Base-by-base conservation (phyloP, 148 eudicot species). In the Rhododendron ferrugineum region DNA sequence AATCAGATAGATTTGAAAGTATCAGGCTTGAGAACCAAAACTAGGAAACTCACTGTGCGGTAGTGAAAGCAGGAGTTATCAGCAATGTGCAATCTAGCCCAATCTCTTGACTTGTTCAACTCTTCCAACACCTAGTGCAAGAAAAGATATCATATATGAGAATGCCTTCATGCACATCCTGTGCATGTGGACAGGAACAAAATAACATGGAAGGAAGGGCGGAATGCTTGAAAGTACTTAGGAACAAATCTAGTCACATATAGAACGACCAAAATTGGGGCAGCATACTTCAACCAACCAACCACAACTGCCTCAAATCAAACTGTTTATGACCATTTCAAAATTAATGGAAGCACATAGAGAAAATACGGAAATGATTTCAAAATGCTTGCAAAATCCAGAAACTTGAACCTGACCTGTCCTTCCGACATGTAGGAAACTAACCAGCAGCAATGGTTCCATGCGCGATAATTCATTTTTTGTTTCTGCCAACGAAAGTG, bases 391-490 rank as follows among this genome's bases (percentile, higher is more conserved):
- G 22, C 54, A 42, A 75, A 70, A 70, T 52, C 76, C 7, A 7
- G 66, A 70, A 49, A 68, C 2, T 58, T 85, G 81, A 84, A 86
- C 82, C 86, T 89, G 40, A 94, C 98, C 94, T 94, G 95, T 81
- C 79, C 88, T 72, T 87, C 72, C 36, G 92, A 85, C 98, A 94
- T 96, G 88, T 91, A 93, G 70, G 94, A 86, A 83, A 92, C 95
- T 54, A 94, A 87, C 97, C 98, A 92, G 86, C 93, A 92, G 20
- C 96, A 93, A 78, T 96, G 96, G 84, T 93, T 92, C 98, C 98
- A 96, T 64, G 98, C 96, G 77, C 98, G 98, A 79, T 96, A 96
- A 84, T 96, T 96, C 98, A 96, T 96, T 87, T 96, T 96, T 60
- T 94, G 93, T 66, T 90, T 93, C 98, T 96, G 91, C 87, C 90